Base-by-base conservation (phyloP, 371 early-diverging fungal genomes). In the Lichtheimia ornata region DNA sequence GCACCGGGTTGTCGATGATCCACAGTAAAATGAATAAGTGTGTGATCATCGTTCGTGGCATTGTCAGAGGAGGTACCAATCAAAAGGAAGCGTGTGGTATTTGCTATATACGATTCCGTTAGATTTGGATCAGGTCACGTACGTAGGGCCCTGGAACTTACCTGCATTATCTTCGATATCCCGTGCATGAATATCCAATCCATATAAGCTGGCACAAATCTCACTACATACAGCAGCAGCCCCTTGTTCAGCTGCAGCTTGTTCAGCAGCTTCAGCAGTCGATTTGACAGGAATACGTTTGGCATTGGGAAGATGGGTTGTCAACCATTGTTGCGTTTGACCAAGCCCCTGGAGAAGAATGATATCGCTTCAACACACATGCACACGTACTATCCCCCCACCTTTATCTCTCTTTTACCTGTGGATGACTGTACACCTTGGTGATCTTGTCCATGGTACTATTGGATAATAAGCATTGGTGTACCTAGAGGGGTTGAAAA, bases 1-100 rank as follows among this genome's bases (percentile, higher is more conserved):
- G 96, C 94, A 61, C 96, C 96, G 1, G 97, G 93, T 62, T 89
- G 84, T 14, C 92, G 87, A 67, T 95, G 95, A 61, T 97, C 96
- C 2, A 94, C 91, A 5, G 94, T 91, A 72, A 94, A 94, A 64
- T 83, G 85, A 17, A 95, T 61, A 30, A 94, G 67, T 0, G 94
- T 91, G 72, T 90, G 91, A 70, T 95, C 95, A 51, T 89, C 82
- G 9, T 72, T 79, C 0, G 92, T 91, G 4, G 91, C 85, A 7
- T 72, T 72, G 63, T 90, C 91, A 40, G 85, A 85, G n/a, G 84
- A 77, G 57, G 84, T 84, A 5, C 91, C 91, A 43, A 97, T 80
- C 35, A 97, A 84, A 55, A 96, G 84, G 85, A 97, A 97, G 49
- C 96, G 88, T 1, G 97, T 96, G 1, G 88, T 89, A 66, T 97